Conservation (phyloP, 1,284 basidiomycete species). For the Heterobasidion parviporum region DNA sequence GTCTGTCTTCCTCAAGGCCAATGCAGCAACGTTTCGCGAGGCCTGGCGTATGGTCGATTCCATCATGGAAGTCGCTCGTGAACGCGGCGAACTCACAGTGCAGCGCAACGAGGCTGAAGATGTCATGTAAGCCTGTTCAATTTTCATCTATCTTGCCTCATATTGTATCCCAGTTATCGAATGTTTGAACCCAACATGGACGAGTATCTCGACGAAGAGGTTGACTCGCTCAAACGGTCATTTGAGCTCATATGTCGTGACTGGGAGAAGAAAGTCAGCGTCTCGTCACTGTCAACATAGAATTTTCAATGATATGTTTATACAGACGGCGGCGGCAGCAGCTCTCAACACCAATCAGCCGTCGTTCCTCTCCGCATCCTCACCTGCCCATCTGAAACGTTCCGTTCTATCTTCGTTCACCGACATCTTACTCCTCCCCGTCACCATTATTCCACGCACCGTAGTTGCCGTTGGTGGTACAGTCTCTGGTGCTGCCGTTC, state of each 20-base stretch:
- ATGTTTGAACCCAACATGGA: conserved; percentile 97
- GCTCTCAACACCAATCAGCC: conserved; percentile 31
- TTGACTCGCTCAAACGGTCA: conserved; percentile 69
- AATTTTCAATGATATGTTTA: neutral
- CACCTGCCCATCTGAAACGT: conserved; percentile 88
- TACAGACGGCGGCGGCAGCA: conserved; percentile 5
- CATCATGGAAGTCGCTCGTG: conserved; percentile 44
- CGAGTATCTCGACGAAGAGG: conserved; percentile 93
- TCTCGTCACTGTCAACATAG: conserved; percentile 6
- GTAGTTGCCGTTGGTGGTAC: conserved; percentile 50
- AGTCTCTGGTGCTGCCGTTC: conserved; percentile 64
- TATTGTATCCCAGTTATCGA: conserved; percentile 46
- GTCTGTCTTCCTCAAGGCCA: conserved; percentile 69
- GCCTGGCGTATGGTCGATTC: conserved; percentile 81
- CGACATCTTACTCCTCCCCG: conserved; percentile 83
- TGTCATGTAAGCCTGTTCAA: conserved; percentile 52
- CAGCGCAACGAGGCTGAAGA: conserved; percentile 56
- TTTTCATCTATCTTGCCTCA: conserved; percentile 1
- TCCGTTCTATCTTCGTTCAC: conserved; percentile 91
- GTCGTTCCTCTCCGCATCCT: conserved; percentile 76
- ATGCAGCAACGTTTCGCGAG: conserved; percentile 86
- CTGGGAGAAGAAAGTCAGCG: conserved; percentile 67
- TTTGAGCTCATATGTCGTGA: conserved; percentile 71
- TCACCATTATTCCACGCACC: conserved; percentile 91
- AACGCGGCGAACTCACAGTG: conserved; percentile 15